Conservation (phyloP, 2,329 filamentous ascomycete species). For the Ilyonectria sp. region DNA sequence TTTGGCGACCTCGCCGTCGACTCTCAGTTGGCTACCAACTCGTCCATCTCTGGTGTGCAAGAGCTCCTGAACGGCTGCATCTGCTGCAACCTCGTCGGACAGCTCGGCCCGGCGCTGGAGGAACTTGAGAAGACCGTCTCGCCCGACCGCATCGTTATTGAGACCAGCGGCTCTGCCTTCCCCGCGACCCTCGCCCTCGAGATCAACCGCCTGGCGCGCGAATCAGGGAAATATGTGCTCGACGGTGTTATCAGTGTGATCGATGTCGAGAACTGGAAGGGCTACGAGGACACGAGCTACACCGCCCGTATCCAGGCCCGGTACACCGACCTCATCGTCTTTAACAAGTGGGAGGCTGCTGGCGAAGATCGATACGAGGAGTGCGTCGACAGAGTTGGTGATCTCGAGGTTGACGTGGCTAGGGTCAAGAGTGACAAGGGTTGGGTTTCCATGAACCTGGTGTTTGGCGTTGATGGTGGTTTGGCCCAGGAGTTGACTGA, state of each 20-base stretch:
- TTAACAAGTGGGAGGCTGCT: conserved; percentile 92
- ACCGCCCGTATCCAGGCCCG: conserved; percentile 90
- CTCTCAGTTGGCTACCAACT: conserved; percentile 87
- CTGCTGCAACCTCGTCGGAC: conserved; percentile 97
- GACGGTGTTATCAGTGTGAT: conserved; percentile 93
- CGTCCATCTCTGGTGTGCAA: conserved; percentile 88
- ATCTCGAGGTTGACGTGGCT: conserved; percentile 84
- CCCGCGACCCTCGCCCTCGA: conserved; percentile 93
- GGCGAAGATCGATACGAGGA: conserved; percentile 82
- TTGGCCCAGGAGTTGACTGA: conserved; percentile 73
- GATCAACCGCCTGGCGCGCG: conserved; percentile 83
- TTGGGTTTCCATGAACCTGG: conserved; percentile 80
- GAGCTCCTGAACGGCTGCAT: conserved; percentile 98
- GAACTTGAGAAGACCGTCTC: conserved; percentile 73
- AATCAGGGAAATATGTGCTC: conserved; percentile 78
- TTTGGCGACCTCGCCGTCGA: conserved; percentile 96
- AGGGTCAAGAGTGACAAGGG: conserved; percentile 90
- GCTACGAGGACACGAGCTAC: conserved; percentile 91
- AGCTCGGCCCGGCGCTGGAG: conserved; percentile 84
- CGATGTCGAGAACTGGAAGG: conserved; percentile 95
- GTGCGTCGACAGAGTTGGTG: conserved; percentile 83
- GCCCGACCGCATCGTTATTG: conserved; percentile 92
- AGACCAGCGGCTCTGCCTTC: conserved; percentile 91
- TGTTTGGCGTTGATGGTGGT: conserved; percentile 91
- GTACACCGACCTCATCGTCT: conserved; percentile 91